These are phyloP conservation scores for Megacollybia marginata DNA, from an alignment of 768 basidiomycete genomes.

Conservation along the genomic window DNA sequence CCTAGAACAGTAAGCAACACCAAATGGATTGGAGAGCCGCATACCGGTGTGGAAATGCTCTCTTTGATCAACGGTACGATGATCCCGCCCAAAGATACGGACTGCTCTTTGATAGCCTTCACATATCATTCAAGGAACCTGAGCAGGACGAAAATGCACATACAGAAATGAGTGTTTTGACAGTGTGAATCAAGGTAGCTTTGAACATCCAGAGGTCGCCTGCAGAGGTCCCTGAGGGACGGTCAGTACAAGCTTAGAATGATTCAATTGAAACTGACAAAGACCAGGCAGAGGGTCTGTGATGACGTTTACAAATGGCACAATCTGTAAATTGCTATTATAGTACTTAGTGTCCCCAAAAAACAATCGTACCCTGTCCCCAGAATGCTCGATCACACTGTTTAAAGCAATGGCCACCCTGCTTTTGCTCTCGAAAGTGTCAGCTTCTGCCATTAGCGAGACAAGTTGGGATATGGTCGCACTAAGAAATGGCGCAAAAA, in stretches of 20 bases:
- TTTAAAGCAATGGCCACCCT: constrained; percentile 66
- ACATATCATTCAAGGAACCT: not conserved
- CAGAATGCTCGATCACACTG: constrained; percentile 55
- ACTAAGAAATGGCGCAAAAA: constrained; percentile 66
- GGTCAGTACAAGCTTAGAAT: constrained; percentile 3
- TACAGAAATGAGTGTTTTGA: constrained; percentile 67
- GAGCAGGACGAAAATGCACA: constrained; percentile 5
- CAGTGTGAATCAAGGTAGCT: constrained; percentile 56
- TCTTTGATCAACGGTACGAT: constrained; percentile 61
- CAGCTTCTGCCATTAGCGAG: constrained; percentile 62
- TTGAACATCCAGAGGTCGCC: constrained; percentile 70
- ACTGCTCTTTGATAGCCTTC: constrained; percentile 63
- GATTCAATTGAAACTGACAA: constrained; percentile 41
- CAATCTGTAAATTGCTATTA: constrained; percentile 40
- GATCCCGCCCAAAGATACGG: constrained; percentile 43
- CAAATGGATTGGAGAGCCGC: constrained; percentile 8
- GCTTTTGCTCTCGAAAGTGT: constrained; percentile 71
- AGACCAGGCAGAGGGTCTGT: constrained; percentile 59
- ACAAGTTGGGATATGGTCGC: constrained; percentile 57
- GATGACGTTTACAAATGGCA: constrained; percentile 56
- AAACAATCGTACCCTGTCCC: constrained; percentile 22
- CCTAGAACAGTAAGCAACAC: constrained; percentile 30
- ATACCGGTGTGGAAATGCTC: constrained; percentile 50
- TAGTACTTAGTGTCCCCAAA: not conserved
- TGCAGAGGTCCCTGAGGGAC: constrained; percentile 52